Evolutionary conservation across 805 yeast species (phyloP), one percentile per base, ranked within the genome.

Genomic region (Metschnikowia cerradonensis): DNA sequence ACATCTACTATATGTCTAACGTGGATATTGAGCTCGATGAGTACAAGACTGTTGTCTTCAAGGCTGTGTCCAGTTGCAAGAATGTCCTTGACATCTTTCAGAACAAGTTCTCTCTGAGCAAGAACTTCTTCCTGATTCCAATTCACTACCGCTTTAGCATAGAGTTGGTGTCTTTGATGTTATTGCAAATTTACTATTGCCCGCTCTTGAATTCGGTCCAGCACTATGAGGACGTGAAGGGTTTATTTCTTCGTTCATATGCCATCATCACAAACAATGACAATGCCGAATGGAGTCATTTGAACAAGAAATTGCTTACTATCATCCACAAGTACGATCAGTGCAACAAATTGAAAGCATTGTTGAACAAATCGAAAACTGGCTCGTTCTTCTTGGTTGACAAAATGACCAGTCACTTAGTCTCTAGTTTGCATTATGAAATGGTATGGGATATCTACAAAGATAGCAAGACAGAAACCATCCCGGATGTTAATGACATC

Each of bases 111-210:
- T 51, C 56, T 38, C 55, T 58, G 32, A 46, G 34, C 45, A 46
- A 50, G n/a, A 55, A 56, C 50, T 61, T 55, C 47, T 63, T 64
- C 51, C 72, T 56, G 56, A 54, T 72, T n/a, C 78, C 78, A 2
- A 62, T 73, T 35, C 75, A 73, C 58, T 71, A 64, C 52, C 70
- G 67, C 43, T 72, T 72, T 51, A 66, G 72, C 15, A 54, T 73
- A 22, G 75, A 72, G 45, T 62, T 70, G 51, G 64, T 65, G 4
- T 50, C 65, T 1, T 61, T 71, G 41, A 52, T 68, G 4, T 52
- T 72, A 59, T 50, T 71, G 45, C 63, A 71, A 45, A 59, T 71
- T n/a, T 53, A 57, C 51, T 48, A 56, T 1, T 37, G 52, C 4
- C 60, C 61, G 2, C 47, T 58, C 8, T 47, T 58, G 20, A 15